These are phyloP conservation scores for Bertia moriformis DNA, from an alignment of 2,329 filamentous ascomycete genomes.

Conservation along the genomic window DNA sequence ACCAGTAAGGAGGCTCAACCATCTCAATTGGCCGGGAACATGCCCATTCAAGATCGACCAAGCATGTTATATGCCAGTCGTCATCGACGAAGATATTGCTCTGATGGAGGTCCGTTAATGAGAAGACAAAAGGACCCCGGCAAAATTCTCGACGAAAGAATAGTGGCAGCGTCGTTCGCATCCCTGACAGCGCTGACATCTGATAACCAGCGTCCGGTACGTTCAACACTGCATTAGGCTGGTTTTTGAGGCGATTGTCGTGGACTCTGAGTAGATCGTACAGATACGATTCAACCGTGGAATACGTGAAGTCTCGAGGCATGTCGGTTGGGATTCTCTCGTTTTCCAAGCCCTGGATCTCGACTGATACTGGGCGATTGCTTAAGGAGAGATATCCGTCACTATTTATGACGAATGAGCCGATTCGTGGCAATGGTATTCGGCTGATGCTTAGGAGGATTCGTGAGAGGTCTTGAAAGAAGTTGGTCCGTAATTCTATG, in stretches of 20 bases:
- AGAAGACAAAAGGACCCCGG: conserved; percentile 15
- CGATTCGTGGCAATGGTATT: conserved; percentile 14
- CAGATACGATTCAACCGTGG: conserved; percentile 11
- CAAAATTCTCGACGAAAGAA: conserved; percentile 9
- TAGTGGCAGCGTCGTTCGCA: conserved; percentile 11
- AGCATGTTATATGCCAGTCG: conserved; percentile 14
- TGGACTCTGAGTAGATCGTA: conserved; percentile 16
- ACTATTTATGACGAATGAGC: conserved; percentile 13
- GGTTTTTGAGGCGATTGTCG: conserved; percentile 15
- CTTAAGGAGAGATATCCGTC: conserved; percentile 11
- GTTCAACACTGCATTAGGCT: conserved; percentile 16
- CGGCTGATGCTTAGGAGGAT: conserved; percentile 10
- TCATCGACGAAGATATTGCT: conserved; percentile 22
- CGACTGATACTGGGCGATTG: conserved; percentile 19
- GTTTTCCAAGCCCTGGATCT: conserved; percentile 17
- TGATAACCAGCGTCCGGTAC: conserved; percentile 13
- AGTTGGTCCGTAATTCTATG: conserved; percentile 5
- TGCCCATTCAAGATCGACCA: conserved; percentile 19
- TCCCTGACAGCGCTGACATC: conserved; percentile 12
- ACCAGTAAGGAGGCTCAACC: conserved; percentile 13
- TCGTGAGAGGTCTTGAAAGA: conserved; percentile 10
- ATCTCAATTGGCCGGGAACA: conserved; percentile 13
- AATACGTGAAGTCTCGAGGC: conserved; percentile 13
- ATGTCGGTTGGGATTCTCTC: conserved; percentile 16
- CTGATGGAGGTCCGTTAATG: conserved; percentile 21